phyloP scores from a whole-genome alignment of 2,329 filamentous ascomycete species.

The Alternaria arbusti region DNA sequence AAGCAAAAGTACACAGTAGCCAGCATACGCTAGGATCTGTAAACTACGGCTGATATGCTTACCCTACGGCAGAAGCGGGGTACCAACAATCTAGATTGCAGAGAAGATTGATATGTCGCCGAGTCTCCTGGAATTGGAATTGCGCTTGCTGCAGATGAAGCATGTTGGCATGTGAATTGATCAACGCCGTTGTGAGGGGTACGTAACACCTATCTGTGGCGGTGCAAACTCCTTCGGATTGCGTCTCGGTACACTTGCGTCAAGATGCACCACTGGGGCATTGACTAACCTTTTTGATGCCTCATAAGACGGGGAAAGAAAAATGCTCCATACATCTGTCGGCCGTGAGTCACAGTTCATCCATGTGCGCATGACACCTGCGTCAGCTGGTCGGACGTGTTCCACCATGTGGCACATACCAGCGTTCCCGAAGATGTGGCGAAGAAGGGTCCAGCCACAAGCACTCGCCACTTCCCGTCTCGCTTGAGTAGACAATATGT shows the following conservation, averaged over 20 bases:
- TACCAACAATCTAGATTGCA: constrained; percentile 4
- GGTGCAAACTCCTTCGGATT: not conserved
- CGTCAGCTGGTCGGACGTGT: constrained; percentile 2
- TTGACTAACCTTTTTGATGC: constrained; percentile 1
- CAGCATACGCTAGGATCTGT: constrained; percentile 7
- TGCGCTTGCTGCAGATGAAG: not conserved
- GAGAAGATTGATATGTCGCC: not conserved
- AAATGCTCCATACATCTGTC: not conserved
- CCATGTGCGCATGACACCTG: constrained; percentile 1
- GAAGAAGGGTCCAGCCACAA: constrained; percentile 13
- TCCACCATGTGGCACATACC: constrained; percentile 7
- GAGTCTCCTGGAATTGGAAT: not conserved
- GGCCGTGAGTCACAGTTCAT: constrained; percentile 6
- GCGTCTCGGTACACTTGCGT: constrained; percentile 9
- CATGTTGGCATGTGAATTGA: constrained; percentile 5
- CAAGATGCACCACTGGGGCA: not conserved
- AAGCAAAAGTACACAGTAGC: not conserved
- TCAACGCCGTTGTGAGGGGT: not conserved
- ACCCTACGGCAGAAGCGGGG: constrained; percentile 5
- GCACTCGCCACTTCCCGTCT: constrained; percentile 10
- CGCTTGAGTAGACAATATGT: constrained; percentile 12
- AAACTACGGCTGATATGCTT: constrained; percentile 6
- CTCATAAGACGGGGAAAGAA: not conserved
- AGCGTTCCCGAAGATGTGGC: constrained; percentile 18
- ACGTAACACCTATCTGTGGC: constrained; percentile 10